These are phyloP conservation scores for Coniferiporia sulphurascens DNA, from an alignment of 1,284 basidiomycete genomes.

Conservation along the genomic window DNA sequence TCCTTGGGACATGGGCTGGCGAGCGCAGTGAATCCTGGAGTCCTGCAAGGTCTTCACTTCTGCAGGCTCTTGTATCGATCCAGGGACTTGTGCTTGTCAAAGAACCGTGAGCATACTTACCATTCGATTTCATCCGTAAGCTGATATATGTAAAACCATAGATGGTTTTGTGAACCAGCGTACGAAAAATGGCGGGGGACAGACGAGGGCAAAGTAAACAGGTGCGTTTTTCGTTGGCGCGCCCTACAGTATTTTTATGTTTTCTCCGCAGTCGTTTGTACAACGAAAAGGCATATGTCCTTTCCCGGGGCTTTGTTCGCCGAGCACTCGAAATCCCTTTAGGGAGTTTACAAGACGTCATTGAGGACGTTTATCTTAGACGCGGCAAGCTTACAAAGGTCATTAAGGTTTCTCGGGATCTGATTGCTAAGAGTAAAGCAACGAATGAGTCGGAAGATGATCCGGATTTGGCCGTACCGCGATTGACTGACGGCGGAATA, in stretches of 20 bases:
- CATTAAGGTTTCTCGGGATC: slow-evolving; percentile 52
- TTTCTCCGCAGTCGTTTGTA: slow-evolving; percentile 60
- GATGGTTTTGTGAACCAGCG: slow-evolving; percentile 89
- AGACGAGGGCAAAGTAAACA: slow-evolving; percentile 83
- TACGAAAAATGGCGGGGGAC: slow-evolving; percentile 88
- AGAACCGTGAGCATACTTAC: slow-evolving; percentile 61
- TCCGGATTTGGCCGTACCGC: slow-evolving; percentile 65
- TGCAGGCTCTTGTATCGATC: slow-evolving; percentile 92
- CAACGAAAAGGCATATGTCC: slow-evolving; percentile 89
- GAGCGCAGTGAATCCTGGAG: slow-evolving; percentile 85
- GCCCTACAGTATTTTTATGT: slow-evolving; percentile 9
- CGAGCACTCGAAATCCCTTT: slow-evolving; percentile 78
- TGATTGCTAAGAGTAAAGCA: slow-evolving; percentile 65
- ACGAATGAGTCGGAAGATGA: slow-evolving; percentile 34
- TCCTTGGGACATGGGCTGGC: slow-evolving; percentile 89
- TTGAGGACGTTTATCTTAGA: slow-evolving; percentile 70
- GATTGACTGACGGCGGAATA: slow-evolving; percentile 76
- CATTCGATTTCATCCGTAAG: background rate
- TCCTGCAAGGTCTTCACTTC: slow-evolving; percentile 72
- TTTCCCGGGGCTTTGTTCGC: slow-evolving; percentile 84
- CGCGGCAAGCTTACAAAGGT: slow-evolving; percentile 65
- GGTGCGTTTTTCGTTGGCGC: slow-evolving; percentile 33
- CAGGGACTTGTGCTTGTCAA: slow-evolving; percentile 90
- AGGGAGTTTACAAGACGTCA: slow-evolving; percentile 67
- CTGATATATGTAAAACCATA: slow-evolving; percentile 28